Base-by-base conservation (phyloP, 2,329 filamentous ascomycete genomes). In the Fusarium subglutinans region DNA sequence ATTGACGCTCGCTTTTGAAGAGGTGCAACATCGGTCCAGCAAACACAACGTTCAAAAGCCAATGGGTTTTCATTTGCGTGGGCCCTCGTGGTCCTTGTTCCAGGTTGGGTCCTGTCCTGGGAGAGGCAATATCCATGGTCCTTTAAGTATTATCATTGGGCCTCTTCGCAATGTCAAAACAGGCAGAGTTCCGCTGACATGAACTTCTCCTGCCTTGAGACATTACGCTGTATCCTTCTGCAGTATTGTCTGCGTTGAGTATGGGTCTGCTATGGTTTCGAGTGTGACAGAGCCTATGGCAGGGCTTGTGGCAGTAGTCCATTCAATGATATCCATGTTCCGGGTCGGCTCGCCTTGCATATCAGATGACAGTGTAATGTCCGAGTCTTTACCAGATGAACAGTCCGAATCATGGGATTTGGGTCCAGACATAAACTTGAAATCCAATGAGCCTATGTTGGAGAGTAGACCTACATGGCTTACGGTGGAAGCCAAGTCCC, bases 341-440 rank as follows among this genome's bases (percentile, higher is more conserved):
- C 57, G 47, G 26, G 33, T 56, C 28, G 63, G 59, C 28, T 65
- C 67, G 58, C 47, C 43, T 26, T 37, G 51, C 24, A 59, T 37
- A 41, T 60, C 51, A 26, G 56, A 72, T 30, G 63, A 65, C 37
- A 74, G 54, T 11, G 68, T 53, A 37, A 72, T 55, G 15, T 24
- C 41, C n/a, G 62, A 68, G 24, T 51, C 72, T 43, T 72, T 65
- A 43, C 67, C 47, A 35, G 40, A 33, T 48, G 72, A 58, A 47
- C 35, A 33, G 9, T 38, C 54, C n/a, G 59, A 69, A 37, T 57
- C 44, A 33, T 65, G 50, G 22, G 56, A 72, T 55, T 58, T 58
- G 15, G 51, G 67, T 45, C 71, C 72, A 40, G 70, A 15, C 71
- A 73, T 74, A 33, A 58, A 43, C 33, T 68, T 67, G 37, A 72